Evolutionary conservation across 495 filamentous ascomycete genomes (phyloP).

Genomic region (Trichoderma asperelloides): DNA sequence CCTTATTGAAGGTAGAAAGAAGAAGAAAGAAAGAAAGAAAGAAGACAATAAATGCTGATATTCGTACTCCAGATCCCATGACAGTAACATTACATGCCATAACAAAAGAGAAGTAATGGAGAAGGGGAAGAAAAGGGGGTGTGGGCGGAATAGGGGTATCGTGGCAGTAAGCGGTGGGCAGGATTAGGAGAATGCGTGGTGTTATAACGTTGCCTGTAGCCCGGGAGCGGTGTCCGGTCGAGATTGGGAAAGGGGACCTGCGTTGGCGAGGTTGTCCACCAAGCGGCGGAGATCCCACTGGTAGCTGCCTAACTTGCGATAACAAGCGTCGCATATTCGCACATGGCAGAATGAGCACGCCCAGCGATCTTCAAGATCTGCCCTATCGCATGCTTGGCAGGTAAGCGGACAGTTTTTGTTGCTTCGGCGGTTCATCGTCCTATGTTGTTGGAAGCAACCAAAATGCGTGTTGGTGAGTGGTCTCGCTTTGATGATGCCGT

Average conservation of each 20-base stretch:
- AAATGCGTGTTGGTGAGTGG: conserved; percentile 5
- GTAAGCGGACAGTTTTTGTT: conserved; percentile 11
- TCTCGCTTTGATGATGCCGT: neutral
- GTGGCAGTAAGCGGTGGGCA: neutral
- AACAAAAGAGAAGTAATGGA: neutral
- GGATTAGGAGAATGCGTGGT: neutral
- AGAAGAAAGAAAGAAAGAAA: neutral
- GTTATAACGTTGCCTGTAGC: neutral
- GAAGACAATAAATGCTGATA: neutral
- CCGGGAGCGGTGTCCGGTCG: neutral
- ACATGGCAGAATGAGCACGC: conserved; percentile 10
- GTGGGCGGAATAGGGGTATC: conserved; percentile 2
- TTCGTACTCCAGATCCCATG: neutral
- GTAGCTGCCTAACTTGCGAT: neutral
- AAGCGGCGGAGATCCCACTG: conserved; percentile 9
- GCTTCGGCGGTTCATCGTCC: neutral
- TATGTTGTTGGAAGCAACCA: conserved; percentile 7
- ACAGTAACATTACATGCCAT: neutral
- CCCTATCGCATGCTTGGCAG: conserved; percentile 11
- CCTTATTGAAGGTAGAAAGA: neutral
- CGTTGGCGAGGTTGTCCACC: neutral
- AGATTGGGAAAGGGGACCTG: neutral
- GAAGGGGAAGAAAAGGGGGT: neutral
- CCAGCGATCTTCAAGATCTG: conserved; percentile 9
- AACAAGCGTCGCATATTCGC: conserved; percentile 11